Evolutionary conservation across 1,139 yeast species (phyloP).

Genomic region (Torulaspora pretoriensis): DNA sequence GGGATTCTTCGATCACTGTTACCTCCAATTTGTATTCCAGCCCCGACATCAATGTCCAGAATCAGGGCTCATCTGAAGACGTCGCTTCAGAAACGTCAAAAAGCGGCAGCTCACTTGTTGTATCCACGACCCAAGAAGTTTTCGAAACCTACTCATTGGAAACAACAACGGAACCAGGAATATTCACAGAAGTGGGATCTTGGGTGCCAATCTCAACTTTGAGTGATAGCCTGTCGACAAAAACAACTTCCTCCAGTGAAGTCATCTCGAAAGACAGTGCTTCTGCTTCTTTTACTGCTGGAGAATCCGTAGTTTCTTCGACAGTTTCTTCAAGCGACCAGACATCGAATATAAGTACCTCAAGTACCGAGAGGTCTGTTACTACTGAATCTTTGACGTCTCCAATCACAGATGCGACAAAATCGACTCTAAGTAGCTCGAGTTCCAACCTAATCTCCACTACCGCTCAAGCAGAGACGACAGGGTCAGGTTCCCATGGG

Average conservation of each 20-base stretch:
- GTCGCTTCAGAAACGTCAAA: background rate
- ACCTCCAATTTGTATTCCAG: slow-evolving; percentile 7
- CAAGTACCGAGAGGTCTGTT: background rate
- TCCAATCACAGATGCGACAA: background rate
- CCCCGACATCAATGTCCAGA: slow-evolving; percentile 1
- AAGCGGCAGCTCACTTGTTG: background rate
- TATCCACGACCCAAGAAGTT: slow-evolving; percentile 6
- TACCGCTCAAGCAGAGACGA: background rate
- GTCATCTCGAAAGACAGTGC: background rate
- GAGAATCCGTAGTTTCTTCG: no score
- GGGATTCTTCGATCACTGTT: slow-evolving; percentile 6
- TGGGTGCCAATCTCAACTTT: slow-evolving; percentile 14
- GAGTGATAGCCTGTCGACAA: background rate
- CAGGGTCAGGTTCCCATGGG: background rate
- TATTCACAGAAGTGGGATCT: slow-evolving; percentile 16
- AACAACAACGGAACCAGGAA: slow-evolving; percentile 14
- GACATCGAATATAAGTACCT: background rate
- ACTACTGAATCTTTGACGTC: background rate
- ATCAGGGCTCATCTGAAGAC: background rate
- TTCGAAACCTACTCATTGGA: slow-evolving; percentile 8
- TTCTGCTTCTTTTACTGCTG: background rate
- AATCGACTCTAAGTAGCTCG: background rate
- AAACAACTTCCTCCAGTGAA: background rate
- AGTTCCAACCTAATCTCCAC: background rate
- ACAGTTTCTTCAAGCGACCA: background rate